Evolutionary conservation across 1,139 yeast genomes (phyloP).

Genomic region (Sugiyamaella pinicola): DNA sequence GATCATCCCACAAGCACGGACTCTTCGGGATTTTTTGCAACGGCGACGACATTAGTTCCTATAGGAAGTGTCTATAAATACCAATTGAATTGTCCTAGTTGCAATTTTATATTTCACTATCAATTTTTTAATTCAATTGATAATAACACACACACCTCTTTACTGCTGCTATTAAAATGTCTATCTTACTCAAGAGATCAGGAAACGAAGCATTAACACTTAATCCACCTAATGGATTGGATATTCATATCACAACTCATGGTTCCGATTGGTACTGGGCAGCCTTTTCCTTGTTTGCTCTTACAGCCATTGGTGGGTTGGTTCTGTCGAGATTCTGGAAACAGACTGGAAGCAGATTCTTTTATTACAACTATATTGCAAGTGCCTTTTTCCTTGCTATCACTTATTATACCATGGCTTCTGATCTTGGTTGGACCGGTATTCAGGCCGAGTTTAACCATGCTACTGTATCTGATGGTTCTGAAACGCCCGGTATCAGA

Average conservation of each 20-base stretch:
- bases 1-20: conserved; percentile 7
- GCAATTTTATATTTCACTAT: background rate
- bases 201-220: conserved; percentile 51
- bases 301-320: conserved; percentile 47
- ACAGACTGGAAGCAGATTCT: conserved; percentile 47
- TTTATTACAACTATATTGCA: conserved; percentile 52
- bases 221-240: conserved; percentile 50
- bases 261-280: conserved; percentile 79
- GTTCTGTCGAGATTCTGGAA: conserved; percentile 46
- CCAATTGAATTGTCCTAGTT: background rate
- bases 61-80: conserved; percentile 8
- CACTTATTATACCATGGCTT: conserved; percentile 64
- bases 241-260: conserved; percentile 56
- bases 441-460: conserved; percentile 59
- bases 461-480: conserved; percentile 44
- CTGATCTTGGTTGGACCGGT: conserved; percentile 66
- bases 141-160: background rate
- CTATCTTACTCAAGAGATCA: conserved; percentile 1
- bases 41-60: too few relatives aligned
- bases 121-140: conserved; percentile 2
- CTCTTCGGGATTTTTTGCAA: conserved; percentile 11
- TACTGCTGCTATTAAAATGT: background rate
- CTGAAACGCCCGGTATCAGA: conserved; percentile 49
- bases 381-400: conserved; percentile 53
- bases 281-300: conserved; percentile 54